Evolutionary conservation across 2,329 filamentous ascomycete species (phyloP).

Genomic region (Apiospora malaysiana): DNA sequence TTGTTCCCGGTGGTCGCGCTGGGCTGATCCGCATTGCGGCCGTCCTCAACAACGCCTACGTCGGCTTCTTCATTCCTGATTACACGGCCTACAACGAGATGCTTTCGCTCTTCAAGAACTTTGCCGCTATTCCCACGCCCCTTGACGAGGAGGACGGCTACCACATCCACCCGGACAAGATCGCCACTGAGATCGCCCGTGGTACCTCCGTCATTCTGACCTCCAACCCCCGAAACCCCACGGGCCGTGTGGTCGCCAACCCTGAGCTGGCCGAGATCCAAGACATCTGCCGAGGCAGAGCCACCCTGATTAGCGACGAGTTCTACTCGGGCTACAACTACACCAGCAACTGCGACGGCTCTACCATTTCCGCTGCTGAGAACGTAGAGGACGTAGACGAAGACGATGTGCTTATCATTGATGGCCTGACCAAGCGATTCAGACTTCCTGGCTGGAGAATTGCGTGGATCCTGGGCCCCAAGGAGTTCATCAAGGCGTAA

Average conservation of each 20-base stretch:
- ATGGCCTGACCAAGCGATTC: slow-evolving; percentile 96
- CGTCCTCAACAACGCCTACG: slow-evolving; percentile 88
- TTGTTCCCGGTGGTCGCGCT: slow-evolving; percentile 91
- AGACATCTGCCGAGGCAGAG: slow-evolving; percentile 87
- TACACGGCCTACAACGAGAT: slow-evolving; percentile 99
- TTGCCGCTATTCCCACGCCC: slow-evolving; percentile 85
- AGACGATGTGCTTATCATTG: slow-evolving; percentile 92
- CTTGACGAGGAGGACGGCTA: slow-evolving; percentile 86
- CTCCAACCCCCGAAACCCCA: slow-evolving; percentile 94
- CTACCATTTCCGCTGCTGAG: slow-evolving; percentile 85
- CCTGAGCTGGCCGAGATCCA: slow-evolving; percentile 89
- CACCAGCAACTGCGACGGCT: slow-evolving; percentile 87
- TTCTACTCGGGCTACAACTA: slow-evolving; percentile 99
- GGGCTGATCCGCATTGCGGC: slow-evolving; percentile 94
- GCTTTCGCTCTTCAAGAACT: slow-evolving; percentile 93
- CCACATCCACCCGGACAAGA: slow-evolving; percentile 91
- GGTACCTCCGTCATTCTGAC: slow-evolving; percentile 90
- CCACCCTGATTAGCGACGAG: slow-evolving; percentile 93
- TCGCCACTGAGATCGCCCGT: slow-evolving; percentile 87
- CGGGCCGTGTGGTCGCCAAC: slow-evolving; percentile 84
- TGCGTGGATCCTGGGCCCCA: slow-evolving; percentile 93
- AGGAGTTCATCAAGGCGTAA: slow-evolving; percentile 90
- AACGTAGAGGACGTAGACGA: slow-evolving; percentile 90
- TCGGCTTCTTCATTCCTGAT: slow-evolving; percentile 93
- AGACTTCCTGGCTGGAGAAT: slow-evolving; percentile 95